Percentiles rank a stretch among this genome's conserved stretches.
phyloP scores from a whole-genome alignment of 78 protist species.

The Dictyostelium purpureum region DNA sequence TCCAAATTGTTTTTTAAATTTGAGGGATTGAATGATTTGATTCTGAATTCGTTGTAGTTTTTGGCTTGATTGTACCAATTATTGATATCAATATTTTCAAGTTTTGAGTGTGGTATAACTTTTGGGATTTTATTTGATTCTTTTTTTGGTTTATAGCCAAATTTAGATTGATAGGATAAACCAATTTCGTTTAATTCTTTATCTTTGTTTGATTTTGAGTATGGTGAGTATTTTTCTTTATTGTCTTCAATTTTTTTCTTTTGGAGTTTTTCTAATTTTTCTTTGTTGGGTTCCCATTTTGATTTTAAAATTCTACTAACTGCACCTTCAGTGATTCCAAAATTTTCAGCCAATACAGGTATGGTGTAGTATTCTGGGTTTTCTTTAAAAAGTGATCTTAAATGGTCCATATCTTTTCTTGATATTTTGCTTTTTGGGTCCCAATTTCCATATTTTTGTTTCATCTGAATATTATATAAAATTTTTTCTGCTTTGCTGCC shows the following conservation, averaged over 20 bases:
- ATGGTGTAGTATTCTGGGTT: conserved; percentile 11
- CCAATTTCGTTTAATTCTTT: neutral
- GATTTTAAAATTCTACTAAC: conserved; percentile 7
- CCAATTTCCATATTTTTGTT: conserved; percentile 35
- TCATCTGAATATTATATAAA: conserved; percentile 1
- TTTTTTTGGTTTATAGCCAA: neutral
- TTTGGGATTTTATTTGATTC: neutral
- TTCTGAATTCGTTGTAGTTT: neutral
- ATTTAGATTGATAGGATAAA: neutral
- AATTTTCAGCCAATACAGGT: neutral
- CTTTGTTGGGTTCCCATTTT: conserved; percentile 30
- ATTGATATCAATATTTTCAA: neutral
- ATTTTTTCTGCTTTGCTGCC: conserved; percentile 29
- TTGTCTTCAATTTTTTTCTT: neutral
- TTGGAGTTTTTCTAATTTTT: neutral
- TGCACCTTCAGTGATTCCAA: neutral
- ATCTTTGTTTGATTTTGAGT: conserved; percentile 4
- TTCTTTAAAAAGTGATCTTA: neutral
- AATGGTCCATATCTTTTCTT: conserved; percentile 13
- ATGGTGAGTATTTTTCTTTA: neutral
- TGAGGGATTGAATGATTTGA: neutral
- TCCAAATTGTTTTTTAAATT: neutral
- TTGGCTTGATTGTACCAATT: neutral
- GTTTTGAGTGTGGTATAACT: neutral
- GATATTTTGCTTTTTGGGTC: conserved; percentile 9